phyloP scores from a whole-genome alignment of 2,329 filamentous ascomycete species.

The Ophiostoma pallidulum region DNA sequence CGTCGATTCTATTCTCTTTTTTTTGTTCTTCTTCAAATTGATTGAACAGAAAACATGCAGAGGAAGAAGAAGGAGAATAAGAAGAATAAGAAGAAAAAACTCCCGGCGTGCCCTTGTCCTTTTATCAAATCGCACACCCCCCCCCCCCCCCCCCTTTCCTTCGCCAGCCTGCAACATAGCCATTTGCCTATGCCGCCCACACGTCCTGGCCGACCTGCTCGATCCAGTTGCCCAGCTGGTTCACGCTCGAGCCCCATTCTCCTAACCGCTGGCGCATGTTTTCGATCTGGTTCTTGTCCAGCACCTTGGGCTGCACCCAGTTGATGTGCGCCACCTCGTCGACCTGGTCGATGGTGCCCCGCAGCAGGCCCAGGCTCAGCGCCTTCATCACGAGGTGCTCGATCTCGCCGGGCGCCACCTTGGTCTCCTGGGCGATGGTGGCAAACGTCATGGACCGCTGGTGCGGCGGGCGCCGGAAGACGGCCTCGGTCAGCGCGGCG shows the following conservation, averaged over 20 bases:
- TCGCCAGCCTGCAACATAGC: background rate
- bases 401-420: slow-evolving; percentile 83
- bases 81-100: no score
- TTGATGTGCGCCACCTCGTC: slow-evolving; percentile 89
- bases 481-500: slow-evolving; percentile 87
- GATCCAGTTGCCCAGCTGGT: slow-evolving; percentile 94
- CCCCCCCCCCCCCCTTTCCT: background rate
- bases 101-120: background rate
- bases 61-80: no score
- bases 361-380: slow-evolving; percentile 80
- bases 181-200: slow-evolving; percentile 65
- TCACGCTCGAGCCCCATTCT: slow-evolving; percentile 95
- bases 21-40: no score
- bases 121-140: background rate
- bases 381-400: slow-evolving; percentile 99
- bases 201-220: slow-evolving; percentile 89
- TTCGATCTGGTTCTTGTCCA: slow-evolving; percentile 91
- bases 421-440: slow-evolving; percentile 84
- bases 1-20: no score
- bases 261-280: slow-evolving; percentile 79
- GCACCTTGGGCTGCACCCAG: slow-evolving; percentile 97
- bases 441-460: slow-evolving; percentile 89
- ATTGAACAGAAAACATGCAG: no score
- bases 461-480: slow-evolving; percentile 91
- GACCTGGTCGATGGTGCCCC: slow-evolving; percentile 93